phyloP scores from a whole-genome alignment of 768 basidiomycete species.

The Mycena olivaceomarginata region DNA sequence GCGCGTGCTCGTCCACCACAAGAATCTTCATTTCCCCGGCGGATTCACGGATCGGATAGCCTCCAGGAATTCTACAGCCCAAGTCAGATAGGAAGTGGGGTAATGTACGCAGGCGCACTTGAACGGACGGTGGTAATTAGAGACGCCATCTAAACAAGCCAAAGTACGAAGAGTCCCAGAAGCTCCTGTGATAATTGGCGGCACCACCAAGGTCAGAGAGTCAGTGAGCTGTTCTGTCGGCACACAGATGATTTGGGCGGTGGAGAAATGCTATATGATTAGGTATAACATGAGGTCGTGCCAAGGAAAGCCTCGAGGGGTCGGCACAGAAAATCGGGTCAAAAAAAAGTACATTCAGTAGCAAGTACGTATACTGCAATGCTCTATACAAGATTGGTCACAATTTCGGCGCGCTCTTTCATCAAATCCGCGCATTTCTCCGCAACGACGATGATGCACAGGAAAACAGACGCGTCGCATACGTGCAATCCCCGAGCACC shows the following conservation, averaged over 20 bases:
- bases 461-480: slow-evolving; percentile 57
- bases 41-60: slow-evolving; percentile 92
- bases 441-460: slow-evolving; percentile 53
- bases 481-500: slow-evolving; percentile 65
- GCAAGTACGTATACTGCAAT: too few species aligned
- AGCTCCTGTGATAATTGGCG: background rate
- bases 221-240: background rate
- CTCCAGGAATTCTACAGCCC: slow-evolving; percentile 84
- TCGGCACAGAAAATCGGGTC: too few species aligned
- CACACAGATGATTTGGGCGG: background rate
- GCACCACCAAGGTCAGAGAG: background rate
- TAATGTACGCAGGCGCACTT: slow-evolving; percentile 58
- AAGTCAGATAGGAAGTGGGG: slow-evolving; percentile 23
- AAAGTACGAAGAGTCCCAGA: background rate
- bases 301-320: too few species aligned
- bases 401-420: background rate
- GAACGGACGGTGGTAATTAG: slow-evolving; percentile 66
- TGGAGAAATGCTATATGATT: background rate
- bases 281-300: background rate
- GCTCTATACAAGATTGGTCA: too few species aligned
- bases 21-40: slow-evolving; percentile 95
- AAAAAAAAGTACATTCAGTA: too few species aligned
- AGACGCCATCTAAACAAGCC: slow-evolving; percentile 58
- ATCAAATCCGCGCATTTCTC: slow-evolving; percentile 58
- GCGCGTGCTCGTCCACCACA: slow-evolving; percentile 95